phyloP scores from a whole-genome alignment of 2,329 filamentous ascomycete genomes.

The Talaromyces funiculosus region DNA sequence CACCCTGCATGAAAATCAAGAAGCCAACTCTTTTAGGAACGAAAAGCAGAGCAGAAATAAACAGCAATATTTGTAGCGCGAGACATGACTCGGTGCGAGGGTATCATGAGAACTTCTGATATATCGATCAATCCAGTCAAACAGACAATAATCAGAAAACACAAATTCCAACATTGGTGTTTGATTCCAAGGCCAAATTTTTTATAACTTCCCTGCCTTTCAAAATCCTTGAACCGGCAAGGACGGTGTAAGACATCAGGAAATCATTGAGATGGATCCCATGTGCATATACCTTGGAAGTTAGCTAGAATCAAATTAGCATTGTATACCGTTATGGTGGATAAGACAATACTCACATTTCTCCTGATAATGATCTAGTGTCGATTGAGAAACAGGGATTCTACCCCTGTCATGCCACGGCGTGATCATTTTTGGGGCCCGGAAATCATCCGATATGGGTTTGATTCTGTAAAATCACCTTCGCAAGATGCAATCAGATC shows the following conservation, averaged over 20 bases:
- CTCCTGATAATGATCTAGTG: not conserved
- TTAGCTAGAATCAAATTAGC: not conserved
- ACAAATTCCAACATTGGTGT: not conserved
- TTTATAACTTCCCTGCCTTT: not conserved
- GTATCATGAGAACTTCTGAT: not conserved
- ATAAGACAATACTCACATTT: not conserved
- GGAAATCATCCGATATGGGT: not conserved
- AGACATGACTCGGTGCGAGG: not conserved
- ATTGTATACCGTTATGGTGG: not conserved
- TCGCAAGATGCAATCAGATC: slow-evolving; percentile 51
- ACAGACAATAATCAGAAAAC: not conserved
- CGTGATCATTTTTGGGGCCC: not conserved
- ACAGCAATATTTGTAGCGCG: not conserved
- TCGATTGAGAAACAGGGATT: not conserved
- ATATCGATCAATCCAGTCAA: not conserved
- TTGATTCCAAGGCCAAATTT: not conserved
- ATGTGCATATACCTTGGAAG: not conserved
- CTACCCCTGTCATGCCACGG: not conserved
- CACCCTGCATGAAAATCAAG: not conserved
- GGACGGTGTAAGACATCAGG: not conserved
- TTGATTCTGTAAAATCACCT: not conserved
- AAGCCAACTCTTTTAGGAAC: not conserved
- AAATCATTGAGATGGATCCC: not conserved
- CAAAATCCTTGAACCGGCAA: not conserved
- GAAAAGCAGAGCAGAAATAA: not conserved